Conservation (phyloP, 2,329 filamentous ascomycete genomes). For the Trichoderma breve region DNA sequence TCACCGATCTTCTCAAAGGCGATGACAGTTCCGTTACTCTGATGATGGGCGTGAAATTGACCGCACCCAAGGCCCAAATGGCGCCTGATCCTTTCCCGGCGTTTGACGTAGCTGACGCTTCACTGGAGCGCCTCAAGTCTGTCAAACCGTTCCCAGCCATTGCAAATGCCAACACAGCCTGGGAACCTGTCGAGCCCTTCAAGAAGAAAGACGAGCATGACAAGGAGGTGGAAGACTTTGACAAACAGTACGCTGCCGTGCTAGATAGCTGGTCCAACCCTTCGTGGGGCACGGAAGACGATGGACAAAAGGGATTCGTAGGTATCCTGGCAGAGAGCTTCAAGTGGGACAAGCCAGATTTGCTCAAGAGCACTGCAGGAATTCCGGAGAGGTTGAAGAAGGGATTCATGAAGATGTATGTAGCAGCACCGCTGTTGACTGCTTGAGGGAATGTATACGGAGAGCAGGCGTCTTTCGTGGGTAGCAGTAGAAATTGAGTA, state of each 20-base stretch:
- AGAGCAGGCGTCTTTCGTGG: not conserved
- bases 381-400: not conserved
- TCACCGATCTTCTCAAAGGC: not conserved
- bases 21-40: not conserved
- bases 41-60: not conserved
- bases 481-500: not conserved
- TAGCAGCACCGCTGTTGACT: not conserved
- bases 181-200: not conserved
- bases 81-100: not conserved
- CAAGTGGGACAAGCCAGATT: not conserved
- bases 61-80: not conserved
- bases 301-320: not conserved
- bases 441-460: not conserved
- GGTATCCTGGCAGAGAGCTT: not conserved
- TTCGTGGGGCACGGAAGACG: not conserved
- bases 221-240: not conserved
- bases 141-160: not conserved
- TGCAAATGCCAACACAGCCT: not conserved
- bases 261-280: not conserved
- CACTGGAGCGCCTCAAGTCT: not conserved
- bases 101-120: not conserved
- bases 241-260: not conserved
- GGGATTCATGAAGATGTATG: not conserved
- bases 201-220: not conserved
- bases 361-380: not conserved